A percentile compares a stretch with the other conserved stretches of the same genome.
phyloP scores from a whole-genome alignment of 148 eudicot species.

The Polygonum maritimum region DNA sequence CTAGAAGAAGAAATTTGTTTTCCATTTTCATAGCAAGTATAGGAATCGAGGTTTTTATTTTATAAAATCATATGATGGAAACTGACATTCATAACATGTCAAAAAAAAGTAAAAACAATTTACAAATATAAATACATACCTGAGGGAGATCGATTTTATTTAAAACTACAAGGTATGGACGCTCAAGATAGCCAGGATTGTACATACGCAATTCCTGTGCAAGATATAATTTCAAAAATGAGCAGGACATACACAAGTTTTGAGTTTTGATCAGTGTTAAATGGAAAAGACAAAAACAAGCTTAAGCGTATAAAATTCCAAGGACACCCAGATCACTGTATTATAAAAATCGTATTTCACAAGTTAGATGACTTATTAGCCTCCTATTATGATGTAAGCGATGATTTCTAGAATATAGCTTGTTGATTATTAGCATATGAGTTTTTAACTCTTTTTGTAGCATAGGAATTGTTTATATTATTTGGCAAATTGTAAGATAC shows the following conservation, averaged over 20 bases:
- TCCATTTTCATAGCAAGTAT: neutral
- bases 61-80: neutral
- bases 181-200: slow-evolving; percentile 91
- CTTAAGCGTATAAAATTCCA: neutral
- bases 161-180: slow-evolving; percentile 85
- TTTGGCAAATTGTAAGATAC: neutral
- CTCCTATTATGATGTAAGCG: neutral
- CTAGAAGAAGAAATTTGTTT: slow-evolving; percentile 21
- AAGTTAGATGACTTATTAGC: neutral
- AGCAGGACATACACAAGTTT: neutral
- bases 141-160: slow-evolving; percentile 87
- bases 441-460: neutral
- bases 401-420: neutral
- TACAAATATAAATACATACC: slow-evolving; percentile 30
- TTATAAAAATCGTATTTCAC: neutral
- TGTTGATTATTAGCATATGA: neutral
- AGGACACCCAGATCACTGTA: neutral
- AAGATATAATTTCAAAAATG: neutral
- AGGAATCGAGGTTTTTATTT: too few relatives aligned
- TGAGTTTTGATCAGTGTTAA: neutral
- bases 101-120: neutral
- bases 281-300: neutral
- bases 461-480: neutral
- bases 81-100: neutral
- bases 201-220: slow-evolving; percentile 52